A percentile compares a stretch with the other conserved stretches of the same genome.
Evolutionary conservation across 1,284 basidiomycete genomes (phyloP).

Genomic region (Entoloma clypeatum): DNA sequence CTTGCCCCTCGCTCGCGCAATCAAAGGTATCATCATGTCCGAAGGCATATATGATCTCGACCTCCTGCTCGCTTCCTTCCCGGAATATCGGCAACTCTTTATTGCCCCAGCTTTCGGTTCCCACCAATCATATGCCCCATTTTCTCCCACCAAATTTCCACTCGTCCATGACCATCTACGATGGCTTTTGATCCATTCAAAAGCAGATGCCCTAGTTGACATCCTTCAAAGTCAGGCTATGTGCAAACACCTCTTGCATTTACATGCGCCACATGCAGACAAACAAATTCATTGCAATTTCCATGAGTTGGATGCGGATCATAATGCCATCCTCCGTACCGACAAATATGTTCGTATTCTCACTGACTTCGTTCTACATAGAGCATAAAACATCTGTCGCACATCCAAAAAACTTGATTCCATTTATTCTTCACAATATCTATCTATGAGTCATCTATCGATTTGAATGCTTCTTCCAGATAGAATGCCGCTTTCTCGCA

Average conservation of each 20-base stretch:
- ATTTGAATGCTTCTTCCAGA: slow-evolving; percentile 55
- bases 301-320: slow-evolving; percentile 46
- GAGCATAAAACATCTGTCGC: not conserved
- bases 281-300: slow-evolving; percentile 39
- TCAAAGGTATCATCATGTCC: slow-evolving; percentile 55
- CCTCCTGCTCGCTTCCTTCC: slow-evolving; percentile 55
- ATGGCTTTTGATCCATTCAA: slow-evolving; percentile 74
- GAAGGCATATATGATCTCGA: slow-evolving; percentile 78
- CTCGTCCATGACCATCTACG: slow-evolving; percentile 36
- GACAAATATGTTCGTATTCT: slow-evolving; percentile 48
- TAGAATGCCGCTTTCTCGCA: slow-evolving; percentile 64
- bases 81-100: slow-evolving; percentile 63
- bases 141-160: slow-evolving; percentile 44
- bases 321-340: slow-evolving; percentile 51
- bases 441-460: slow-evolving; percentile 11
- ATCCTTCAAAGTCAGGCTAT: slow-evolving; percentile 57
- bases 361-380: slow-evolving; percentile 39
- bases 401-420: not conserved
- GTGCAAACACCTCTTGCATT: slow-evolving; percentile 44
- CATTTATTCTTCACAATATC: not conserved
- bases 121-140: slow-evolving; percentile 42
- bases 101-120: slow-evolving; percentile 58
- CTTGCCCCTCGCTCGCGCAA: slow-evolving; percentile 40
- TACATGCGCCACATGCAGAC: slow-evolving; percentile 27
- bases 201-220: slow-evolving; percentile 66